Evolutionary conservation across 1,284 basidiomycete species (phyloP).

Genomic region (Cryptococcus sp.): DNA sequence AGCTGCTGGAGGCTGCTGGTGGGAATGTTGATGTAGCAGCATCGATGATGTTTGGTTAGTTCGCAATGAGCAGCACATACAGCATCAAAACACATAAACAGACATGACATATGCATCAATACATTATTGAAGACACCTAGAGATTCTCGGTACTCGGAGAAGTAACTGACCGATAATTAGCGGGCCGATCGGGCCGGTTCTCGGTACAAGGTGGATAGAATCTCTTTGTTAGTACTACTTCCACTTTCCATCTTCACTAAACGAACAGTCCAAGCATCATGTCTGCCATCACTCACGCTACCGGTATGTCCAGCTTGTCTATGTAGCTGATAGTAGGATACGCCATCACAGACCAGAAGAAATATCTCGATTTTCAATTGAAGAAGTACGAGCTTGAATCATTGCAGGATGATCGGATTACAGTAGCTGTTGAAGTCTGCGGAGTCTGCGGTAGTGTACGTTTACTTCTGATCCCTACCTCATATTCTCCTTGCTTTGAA

Average conservation of each 20-base stretch:
- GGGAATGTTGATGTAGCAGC: constrained; percentile 88
- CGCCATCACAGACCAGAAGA: constrained; percentile 41
- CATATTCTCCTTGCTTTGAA: neutral
- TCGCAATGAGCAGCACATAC: neutral
- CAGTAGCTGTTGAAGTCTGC: constrained; percentile 27
- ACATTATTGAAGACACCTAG: too few relatives aligned
- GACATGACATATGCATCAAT: too few relatives aligned
- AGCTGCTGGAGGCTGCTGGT: constrained; percentile 68
- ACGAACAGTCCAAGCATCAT: too few relatives aligned
- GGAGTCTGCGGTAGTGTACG: constrained; percentile 23
- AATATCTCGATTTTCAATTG: constrained; percentile 52
- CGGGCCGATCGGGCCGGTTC: too few relatives aligned
- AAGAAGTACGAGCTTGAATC: constrained; percentile 63
- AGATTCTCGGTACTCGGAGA: too few relatives aligned
- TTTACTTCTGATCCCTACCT: neutral
- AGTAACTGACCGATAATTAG: too few relatives aligned
- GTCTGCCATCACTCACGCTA: constrained; percentile 33
- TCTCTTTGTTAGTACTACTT: too few relatives aligned
- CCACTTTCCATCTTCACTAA: too few relatives aligned
- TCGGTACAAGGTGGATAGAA: too few relatives aligned
- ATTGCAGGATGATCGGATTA: constrained; percentile 55
- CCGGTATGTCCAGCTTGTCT: constrained; percentile 16
- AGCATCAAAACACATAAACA: too few relatives aligned
- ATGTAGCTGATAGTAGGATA: constrained; percentile 23
- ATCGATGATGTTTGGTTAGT: constrained; percentile 68